phyloP scores from a whole-genome alignment of 2,329 filamentous ascomycete genomes.

The Ophidiomyces ophidiicola region DNA sequence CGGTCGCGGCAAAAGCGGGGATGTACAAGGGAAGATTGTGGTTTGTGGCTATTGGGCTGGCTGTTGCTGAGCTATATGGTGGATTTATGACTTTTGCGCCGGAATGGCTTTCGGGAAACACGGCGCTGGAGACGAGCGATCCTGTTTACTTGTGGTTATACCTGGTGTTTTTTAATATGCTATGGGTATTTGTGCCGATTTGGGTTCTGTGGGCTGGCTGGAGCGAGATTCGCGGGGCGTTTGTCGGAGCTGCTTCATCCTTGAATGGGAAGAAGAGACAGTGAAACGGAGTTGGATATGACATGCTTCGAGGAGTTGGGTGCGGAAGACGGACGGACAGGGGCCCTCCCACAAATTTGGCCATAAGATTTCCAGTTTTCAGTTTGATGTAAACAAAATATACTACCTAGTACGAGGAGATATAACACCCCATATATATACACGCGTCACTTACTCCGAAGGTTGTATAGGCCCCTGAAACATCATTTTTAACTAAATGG shows the following conservation, averaged over 20 bases:
- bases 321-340: too few relatives aligned
- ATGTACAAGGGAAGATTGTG: slow-evolving; percentile 31
- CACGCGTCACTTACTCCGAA: too few relatives aligned
- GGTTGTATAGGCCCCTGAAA: too few relatives aligned
- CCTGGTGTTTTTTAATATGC: slow-evolving; percentile 50
- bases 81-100: slow-evolving; percentile 54
- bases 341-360: too few relatives aligned
- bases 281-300: not conserved
- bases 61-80: slow-evolving; percentile 53
- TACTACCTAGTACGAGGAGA: too few relatives aligned
- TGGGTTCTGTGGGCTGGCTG: slow-evolving; percentile 46
- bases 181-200: slow-evolving; percentile 49
- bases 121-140: slow-evolving; percentile 46
- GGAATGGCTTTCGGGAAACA: slow-evolving; percentile 49
- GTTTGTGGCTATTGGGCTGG: slow-evolving; percentile 48
- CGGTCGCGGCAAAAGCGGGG: slow-evolving; percentile 22
- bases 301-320: not conserved
- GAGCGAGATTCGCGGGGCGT: slow-evolving; percentile 31
- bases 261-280: slow-evolving; percentile 7
- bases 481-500: too few relatives aligned
- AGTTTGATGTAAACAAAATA: too few relatives aligned
- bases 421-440: too few relatives aligned
- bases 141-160: slow-evolving; percentile 54
- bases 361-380: too few relatives aligned
- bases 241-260: slow-evolving; percentile 19